Percentiles rank a stretch among this genome's conserved stretches.
Evolutionary conservation across 306 rosid species (phyloP).

Genomic region (Quercus ilex): DNA sequence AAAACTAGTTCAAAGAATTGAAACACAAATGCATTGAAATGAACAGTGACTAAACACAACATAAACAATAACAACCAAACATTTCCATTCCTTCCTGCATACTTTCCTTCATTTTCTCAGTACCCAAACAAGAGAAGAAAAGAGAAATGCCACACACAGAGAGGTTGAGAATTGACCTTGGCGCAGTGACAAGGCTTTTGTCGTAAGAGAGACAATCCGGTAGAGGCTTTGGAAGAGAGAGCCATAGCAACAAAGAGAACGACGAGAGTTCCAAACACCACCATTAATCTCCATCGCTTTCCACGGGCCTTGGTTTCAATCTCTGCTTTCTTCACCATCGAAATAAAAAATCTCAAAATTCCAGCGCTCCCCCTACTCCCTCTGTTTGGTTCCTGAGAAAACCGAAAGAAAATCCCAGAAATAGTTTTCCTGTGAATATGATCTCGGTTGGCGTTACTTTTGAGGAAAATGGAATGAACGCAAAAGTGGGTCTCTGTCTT

Average conservation of each 20-base stretch:
- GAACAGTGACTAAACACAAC: background rate
- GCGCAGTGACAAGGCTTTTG: constrained; percentile 65
- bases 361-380: background rate
- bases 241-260: constrained; percentile 54
- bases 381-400: background rate
- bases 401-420: background rate
- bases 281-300: constrained; percentile 51
- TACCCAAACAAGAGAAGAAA: background rate
- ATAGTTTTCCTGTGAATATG: too few species aligned
- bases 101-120: background rate
- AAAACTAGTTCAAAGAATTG: background rate
- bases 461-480: background rate
- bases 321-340: constrained; percentile 40
- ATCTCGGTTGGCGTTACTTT: background rate
- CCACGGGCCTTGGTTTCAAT: constrained; percentile 33
- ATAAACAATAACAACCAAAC: background rate
- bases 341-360: background rate
- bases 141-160: background rate
- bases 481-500: too few species aligned
- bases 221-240: constrained; percentile 45
- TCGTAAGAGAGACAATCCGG: constrained; percentile 47
- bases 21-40: background rate
- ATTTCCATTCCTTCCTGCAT: background rate
- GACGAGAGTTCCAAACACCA: constrained; percentile 42
- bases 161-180: constrained; percentile 39